Base-by-base conservation (phyloP, 78 protist species). In the Chrysochromulina tobinii region DNA sequence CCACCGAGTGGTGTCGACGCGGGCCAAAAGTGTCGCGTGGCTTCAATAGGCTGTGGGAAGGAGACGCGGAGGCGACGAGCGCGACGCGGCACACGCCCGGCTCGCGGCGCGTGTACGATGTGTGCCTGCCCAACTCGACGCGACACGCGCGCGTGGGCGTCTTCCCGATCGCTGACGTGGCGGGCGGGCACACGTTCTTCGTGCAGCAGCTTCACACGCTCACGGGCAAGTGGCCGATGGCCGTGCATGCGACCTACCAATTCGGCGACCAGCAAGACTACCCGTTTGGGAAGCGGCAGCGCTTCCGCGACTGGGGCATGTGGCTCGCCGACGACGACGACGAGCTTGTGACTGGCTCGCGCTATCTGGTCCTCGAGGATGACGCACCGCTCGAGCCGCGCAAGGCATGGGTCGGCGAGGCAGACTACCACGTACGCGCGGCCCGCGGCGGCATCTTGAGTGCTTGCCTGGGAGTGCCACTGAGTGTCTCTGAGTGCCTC, bases 161-260 rank as follows among this genome's bases (percentile, higher is more conserved):
- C 50, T n/a, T 69, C 50, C 79, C 79, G 25, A 7, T 7, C 79
- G 3, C 17, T 18, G 79, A 75, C n/a, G 14, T 75, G 3, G 57
- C 84, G 59, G 18, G 55, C 14, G 84, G 84, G 23, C 84, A 75
- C 84, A 75, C 58, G n/a, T 75, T 50, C 59, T 75, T 75, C 25
- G n/a, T 51, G 27, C 84, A 75, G n/a, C 57, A 9, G 11, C 58
- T 50, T n/a, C 84, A 75, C 50, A 6, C 1, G n/a, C 25, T 7
- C 11, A 1, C 3, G 38, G 84, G 18, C 21, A 7, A 4, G 17
- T 0, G 20, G 8, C 84, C 84, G 25, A 5, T 75, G 48, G 23
- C 59, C n/a, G 58, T 75, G 59, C 84, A 75, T n/a, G 23, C 84
- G 11, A 75, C 84, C 38, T 50, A 51, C 57, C 84, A 75, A n/a